These are phyloP conservation scores for Aureobasidium vineae DNA, from an alignment of 2,329 filamentous ascomycete species.

Conservation along the genomic window DNA sequence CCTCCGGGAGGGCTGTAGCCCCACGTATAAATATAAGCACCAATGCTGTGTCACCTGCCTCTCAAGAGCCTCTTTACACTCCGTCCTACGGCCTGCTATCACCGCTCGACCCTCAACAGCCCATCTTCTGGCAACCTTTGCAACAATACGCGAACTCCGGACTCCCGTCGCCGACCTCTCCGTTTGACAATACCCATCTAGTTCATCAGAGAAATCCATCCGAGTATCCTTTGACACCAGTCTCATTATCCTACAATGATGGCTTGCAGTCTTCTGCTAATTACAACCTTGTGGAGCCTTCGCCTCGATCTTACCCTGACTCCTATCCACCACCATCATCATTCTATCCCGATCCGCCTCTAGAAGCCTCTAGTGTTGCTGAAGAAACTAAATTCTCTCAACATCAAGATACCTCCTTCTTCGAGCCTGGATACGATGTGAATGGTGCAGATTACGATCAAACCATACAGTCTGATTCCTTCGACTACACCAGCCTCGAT, in stretches of 20 bases:
- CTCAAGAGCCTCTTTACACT: neutral
- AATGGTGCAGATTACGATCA: neutral
- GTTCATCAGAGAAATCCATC: neutral
- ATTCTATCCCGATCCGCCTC: slow-evolving; percentile 1
- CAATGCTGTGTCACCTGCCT: neutral
- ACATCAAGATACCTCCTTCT: neutral
- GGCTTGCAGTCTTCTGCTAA: slow-evolving; percentile 3
- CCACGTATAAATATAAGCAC: neutral
- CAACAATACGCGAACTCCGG: slow-evolving; percentile 3
- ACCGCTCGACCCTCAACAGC: slow-evolving; percentile 14
- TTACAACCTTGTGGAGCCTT: slow-evolving; percentile 4
- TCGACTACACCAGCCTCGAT: slow-evolving; percentile 11
- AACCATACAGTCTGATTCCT: slow-evolving; percentile 20
- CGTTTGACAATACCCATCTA: neutral
- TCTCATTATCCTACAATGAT: slow-evolving; percentile 9
- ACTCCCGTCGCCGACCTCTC: neutral
- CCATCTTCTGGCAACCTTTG: slow-evolving; percentile 10
- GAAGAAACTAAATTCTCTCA: neutral
- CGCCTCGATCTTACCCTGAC: neutral
- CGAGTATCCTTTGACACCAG: slow-evolving; percentile 9
- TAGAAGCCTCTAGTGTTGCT: neutral
- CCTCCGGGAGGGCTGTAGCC: neutral
- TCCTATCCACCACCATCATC: neutral
- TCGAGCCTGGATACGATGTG: neutral
- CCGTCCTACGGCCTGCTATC: slow-evolving; percentile 17